A percentile compares a stretch with the other conserved stretches of the same genome.
These are phyloP conservation scores for Sugiyamaella xylanicola DNA, from an alignment of 1,139 yeast species.

Conservation along the genomic window DNA sequence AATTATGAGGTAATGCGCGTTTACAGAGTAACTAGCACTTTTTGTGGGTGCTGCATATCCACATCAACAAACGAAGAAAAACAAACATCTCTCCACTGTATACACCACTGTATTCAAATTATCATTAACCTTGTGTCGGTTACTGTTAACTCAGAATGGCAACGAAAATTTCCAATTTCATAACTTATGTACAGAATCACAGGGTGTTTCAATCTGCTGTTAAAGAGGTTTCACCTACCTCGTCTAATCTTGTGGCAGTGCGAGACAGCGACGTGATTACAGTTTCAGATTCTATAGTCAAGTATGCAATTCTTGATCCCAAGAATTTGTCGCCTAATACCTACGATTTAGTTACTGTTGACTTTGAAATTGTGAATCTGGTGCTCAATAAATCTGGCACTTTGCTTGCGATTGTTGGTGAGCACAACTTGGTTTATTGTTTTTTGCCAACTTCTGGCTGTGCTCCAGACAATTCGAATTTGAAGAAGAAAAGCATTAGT, in stretches of 20 bases:
- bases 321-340: not conserved
- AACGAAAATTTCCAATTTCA: not conserved
- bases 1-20: too few species aligned
- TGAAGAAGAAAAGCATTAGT: not conserved
- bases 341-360: slow-evolving; percentile 35
- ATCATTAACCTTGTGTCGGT: too few species aligned
- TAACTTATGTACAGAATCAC: slow-evolving; percentile 6
- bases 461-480: slow-evolving; percentile 28
- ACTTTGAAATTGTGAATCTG: slow-evolving; percentile 38
- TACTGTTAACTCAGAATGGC: slow-evolving; percentile 5
- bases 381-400: slow-evolving; percentile 47
- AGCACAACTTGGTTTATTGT: slow-evolving; percentile 40
- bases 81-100: too few species aligned
- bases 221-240: not conserved
- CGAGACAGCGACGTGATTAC: slow-evolving; percentile 15
- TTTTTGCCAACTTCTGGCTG: slow-evolving; percentile 39
- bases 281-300: slow-evolving; percentile 1
- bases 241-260: slow-evolving; percentile 13
- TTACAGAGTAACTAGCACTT: too few species aligned
- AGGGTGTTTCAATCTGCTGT: not conserved
- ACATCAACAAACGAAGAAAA: too few species aligned
- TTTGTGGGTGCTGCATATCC: too few species aligned
- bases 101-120: too few species aligned
- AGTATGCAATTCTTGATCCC: slow-evolving; percentile 13
- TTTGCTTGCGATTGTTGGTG: slow-evolving; percentile 47